Evolutionary conservation across 495 filamentous ascomycete species (phyloP).

Genomic region (Lophiostoma macrostomum): DNA sequence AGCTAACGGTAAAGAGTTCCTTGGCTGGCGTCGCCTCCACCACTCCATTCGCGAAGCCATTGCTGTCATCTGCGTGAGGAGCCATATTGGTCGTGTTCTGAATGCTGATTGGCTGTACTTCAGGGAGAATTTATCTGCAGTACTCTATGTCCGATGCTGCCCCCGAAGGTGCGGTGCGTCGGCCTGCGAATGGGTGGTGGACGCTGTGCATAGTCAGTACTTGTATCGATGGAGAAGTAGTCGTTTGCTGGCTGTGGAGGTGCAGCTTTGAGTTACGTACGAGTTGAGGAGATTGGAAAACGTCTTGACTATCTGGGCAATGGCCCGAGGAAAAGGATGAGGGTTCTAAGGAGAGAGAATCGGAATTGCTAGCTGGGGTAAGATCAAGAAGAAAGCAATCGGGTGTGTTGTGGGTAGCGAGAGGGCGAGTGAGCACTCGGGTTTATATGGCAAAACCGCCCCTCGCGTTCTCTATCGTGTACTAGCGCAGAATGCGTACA

Average conservation of each 20-base stretch:
- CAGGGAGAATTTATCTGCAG: conserved; percentile 52
- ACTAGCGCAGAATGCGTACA: background rate
- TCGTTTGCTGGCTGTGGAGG: background rate
- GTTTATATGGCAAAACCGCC: conserved; percentile 16
- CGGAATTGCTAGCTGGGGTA: background rate
- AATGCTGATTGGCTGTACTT: conserved; percentile 36
- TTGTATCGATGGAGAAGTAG: background rate
- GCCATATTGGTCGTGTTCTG: conserved; percentile 63
- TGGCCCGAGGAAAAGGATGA: conserved; percentile 23
- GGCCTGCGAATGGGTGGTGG: conserved; percentile 97
- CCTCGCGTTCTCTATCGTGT: conserved; percentile 26
- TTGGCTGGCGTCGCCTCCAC: conserved; percentile 43
- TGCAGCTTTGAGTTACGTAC: conserved; percentile 50
- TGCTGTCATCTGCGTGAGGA: conserved; percentile 80
- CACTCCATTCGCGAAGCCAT: conserved; percentile 70
- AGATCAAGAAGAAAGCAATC: background rate
- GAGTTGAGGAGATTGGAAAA: conserved; percentile 89
- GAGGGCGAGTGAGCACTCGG: background rate
- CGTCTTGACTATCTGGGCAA: conserved; percentile 61
- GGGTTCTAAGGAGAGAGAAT: background rate
- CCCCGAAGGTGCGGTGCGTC: conserved; percentile 86
- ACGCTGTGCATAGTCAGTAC: conserved; percentile 47
- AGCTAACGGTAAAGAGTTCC: conserved; percentile 79
- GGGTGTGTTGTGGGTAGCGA: conserved; percentile 1
- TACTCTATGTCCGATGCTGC: conserved; percentile 76